Evolutionary conservation across 129 eudicot genomes (phyloP).

Genomic region (Pittosporum tobira): DNA sequence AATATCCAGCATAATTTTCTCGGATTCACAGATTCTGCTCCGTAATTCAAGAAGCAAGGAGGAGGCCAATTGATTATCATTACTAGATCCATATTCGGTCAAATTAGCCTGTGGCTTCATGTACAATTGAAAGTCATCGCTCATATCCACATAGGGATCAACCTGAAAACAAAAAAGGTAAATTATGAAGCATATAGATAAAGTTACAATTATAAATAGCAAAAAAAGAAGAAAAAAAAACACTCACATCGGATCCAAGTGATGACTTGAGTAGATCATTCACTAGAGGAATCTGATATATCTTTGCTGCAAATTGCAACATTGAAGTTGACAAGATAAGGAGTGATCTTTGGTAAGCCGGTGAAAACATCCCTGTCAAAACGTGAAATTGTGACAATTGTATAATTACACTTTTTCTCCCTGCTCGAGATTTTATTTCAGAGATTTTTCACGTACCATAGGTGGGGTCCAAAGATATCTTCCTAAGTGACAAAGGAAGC

Average conservation of each 20-base stretch:
- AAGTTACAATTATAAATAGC: background rate
- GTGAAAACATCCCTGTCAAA: conserved; percentile 49
- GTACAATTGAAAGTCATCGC: conserved; percentile 74
- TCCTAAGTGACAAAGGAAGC: conserved; percentile 72
- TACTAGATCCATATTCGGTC: conserved; percentile 52
- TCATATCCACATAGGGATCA: conserved; percentile 65
- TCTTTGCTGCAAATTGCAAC: conserved; percentile 79
- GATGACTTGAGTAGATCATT: conserved; percentile 43
- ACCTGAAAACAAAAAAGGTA: conserved; percentile 34
- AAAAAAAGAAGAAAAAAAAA: too few relatives aligned
- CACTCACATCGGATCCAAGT: conserved; percentile 59
- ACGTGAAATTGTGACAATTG: conserved; percentile 1
- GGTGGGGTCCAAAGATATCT: conserved; percentile 45
- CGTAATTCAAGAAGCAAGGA: conserved; percentile 38
- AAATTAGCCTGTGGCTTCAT: conserved; percentile 54
- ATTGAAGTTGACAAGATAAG: conserved; percentile 67
- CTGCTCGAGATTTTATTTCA: background rate
- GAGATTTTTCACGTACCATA: conserved; percentile 34
- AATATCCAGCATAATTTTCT: conserved; percentile 35
- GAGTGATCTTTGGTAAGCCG: conserved; percentile 70
- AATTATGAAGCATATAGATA: background rate
- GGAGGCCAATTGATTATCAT: conserved; percentile 56
- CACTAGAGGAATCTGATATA: conserved; percentile 63
- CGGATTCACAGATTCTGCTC: conserved; percentile 39
- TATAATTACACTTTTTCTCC: conserved; percentile 4